Percentiles rank a stretch among this genome's conserved stretches.
These are phyloP conservation scores for Chionographis japonica DNA, from an alignment of 106 monocot genomes.

Conservation along the genomic window DNA sequence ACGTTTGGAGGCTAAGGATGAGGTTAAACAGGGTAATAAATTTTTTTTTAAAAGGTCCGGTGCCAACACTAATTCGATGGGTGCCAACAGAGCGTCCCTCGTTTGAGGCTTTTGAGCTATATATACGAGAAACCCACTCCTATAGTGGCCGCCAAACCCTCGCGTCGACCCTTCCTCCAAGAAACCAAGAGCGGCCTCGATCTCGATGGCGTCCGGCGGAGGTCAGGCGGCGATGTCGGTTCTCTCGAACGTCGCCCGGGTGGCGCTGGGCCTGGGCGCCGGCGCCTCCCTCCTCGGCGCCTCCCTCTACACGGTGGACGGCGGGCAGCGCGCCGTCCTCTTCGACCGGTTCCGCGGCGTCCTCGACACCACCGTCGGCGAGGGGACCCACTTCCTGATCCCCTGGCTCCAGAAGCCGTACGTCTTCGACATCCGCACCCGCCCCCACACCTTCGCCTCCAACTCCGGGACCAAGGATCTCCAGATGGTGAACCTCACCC, in stretches of 20 bases:
- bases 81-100: too few species aligned
- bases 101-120: too few species aligned
- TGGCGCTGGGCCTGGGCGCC: slow-evolving; percentile 18
- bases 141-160: too few species aligned
- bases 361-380: slow-evolving; percentile 66
- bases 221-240: slow-evolving; percentile 28
- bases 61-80: too few species aligned
- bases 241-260: slow-evolving; percentile 23
- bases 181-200: too few species aligned
- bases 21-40: too few species aligned
- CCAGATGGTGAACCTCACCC: slow-evolving; percentile 95
- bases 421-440: slow-evolving; percentile 93
- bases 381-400: slow-evolving; percentile 86
- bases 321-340: slow-evolving; percentile 87
- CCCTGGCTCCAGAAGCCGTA: slow-evolving; percentile 92
- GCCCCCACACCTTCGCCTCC: slow-evolving; percentile 91
- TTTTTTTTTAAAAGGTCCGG: too few species aligned
- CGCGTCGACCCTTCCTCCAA: too few species aligned
- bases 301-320: slow-evolving; percentile 95
- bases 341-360: slow-evolving; percentile 96
- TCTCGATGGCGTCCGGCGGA: slow-evolving; percentile 15
- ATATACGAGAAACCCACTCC: too few species aligned
- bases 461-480: slow-evolving; percentile 95
- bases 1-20: too few species aligned
- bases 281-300: slow-evolving; percentile 25